A percentile compares a stretch with the other conserved stretches of the same genome.
phyloP scores from a whole-genome alignment of 2,329 filamentous ascomycete species.

The Ceratocystis lukuohia region DNA sequence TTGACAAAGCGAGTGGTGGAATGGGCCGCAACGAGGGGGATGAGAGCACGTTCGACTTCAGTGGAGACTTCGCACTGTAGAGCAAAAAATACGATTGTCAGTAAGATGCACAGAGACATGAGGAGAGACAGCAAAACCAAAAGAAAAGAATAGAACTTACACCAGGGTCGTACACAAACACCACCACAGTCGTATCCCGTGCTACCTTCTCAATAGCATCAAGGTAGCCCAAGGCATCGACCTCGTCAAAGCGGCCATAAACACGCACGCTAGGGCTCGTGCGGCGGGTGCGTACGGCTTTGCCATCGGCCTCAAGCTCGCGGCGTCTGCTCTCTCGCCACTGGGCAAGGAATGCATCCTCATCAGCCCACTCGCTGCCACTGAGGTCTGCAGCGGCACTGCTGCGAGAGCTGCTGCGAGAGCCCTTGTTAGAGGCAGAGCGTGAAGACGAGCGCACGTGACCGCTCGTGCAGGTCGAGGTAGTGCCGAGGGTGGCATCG shows the following conservation, averaged over 20 bases:
- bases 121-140: not conserved
- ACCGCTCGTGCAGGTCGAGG: constrained; percentile 17
- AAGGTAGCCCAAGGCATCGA: constrained; percentile 86
- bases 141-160: constrained; percentile 37
- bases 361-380: constrained; percentile 39
- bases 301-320: constrained; percentile 55
- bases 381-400: constrained; percentile 22
- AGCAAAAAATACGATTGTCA: constrained; percentile 20
- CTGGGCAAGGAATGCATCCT: constrained; percentile 66
- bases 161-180: constrained; percentile 82
- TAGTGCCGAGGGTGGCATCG: constrained; percentile 23
- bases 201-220: constrained; percentile 88
- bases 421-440: constrained; percentile 31
- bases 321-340: constrained; percentile 73
- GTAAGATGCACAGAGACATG: not conserved
- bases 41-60: constrained; percentile 65
- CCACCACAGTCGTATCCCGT: constrained; percentile 70
- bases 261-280: constrained; percentile 63
- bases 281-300: constrained; percentile 47
- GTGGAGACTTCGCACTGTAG: constrained; percentile 62
- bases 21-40: constrained; percentile 58
- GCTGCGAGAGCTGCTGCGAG: constrained; percentile 31
- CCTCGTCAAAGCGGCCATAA: constrained; percentile 67
- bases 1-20: constrained; percentile 73
- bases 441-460: constrained; percentile 25